Evolutionary conservation across 148 eudicot species (phyloP), one percentile per base, ranked within the genome.

Genomic region (Dianthus caryophyllus): DNA sequence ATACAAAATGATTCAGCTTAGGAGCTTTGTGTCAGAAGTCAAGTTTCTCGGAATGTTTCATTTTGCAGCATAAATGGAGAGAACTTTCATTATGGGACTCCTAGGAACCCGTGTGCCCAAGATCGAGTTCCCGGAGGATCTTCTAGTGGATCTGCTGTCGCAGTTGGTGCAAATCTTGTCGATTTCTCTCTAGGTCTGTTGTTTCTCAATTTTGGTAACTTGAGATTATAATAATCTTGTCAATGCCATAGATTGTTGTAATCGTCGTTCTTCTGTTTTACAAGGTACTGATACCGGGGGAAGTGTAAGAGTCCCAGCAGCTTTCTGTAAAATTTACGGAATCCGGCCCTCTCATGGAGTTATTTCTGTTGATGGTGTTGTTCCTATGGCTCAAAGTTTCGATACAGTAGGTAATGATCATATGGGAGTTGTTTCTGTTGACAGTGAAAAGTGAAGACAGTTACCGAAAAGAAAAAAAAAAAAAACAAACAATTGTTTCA

Each of bases 201-300:
- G 38, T 46, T 69, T 36, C 62, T 14, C 16, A 25, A 22, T 2
- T 22, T 8, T 9, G 24, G 17, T 38, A 21, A 4, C 17, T 0
- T 31, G n/a, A n/a, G n/a, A 22, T 33, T 20, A 14, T 49, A 60
- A 50, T 2, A 22, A 39, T 4, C 15, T 26, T 47, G 50, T 46
- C 54, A 48, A 18, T 38, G 26, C 27, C n/a, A 18, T 44, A 41
- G 39, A 65, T 26, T 25, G 22, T n/a, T 6, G 47, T 20, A 50
- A n/a, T 24, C 29, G 26, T 41, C 62, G 0, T 39, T 75, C 62
- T 17, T 30, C 8, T 14, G 1, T 54, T 22, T 50, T 15, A 25
- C 51, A 44, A 76, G 96, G 96, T 64, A 94, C 98, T 43, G 98
- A 94, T 75, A 90, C 98, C 43, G 98, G 97, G 74, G 98, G 96